A percentile compares a stretch with the other conserved stretches of the same genome.
Conservation (phyloP, 192 early-diverging fungal genomes). For the Coemansia sp. region DNA sequence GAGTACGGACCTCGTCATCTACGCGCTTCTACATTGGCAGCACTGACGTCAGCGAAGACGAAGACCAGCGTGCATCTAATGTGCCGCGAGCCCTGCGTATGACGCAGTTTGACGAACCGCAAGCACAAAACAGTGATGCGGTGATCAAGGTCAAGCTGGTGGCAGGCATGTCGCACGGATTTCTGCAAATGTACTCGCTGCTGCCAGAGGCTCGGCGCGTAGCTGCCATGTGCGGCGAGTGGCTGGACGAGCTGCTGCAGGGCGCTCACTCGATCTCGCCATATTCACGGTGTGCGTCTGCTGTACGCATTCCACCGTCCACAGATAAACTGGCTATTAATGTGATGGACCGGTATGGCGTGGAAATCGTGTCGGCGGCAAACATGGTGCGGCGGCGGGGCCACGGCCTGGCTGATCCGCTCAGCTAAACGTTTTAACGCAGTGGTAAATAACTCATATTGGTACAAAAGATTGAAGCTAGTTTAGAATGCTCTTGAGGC, state of each 20-base stretch:
- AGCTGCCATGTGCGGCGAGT: conserved; percentile 30
- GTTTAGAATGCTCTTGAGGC: conserved; percentile 30
- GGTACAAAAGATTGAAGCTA: conserved; percentile 3
- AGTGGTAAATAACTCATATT: neutral
- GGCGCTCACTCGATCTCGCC: conserved; percentile 19
- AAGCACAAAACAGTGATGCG: neutral
- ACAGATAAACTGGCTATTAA: neutral
- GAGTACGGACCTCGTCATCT: neutral
- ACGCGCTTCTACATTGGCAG: conserved; percentile 46
- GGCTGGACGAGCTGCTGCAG: conserved; percentile 40
- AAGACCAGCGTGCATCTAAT: conserved; percentile 11
- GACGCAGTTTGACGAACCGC: conserved; percentile 21
- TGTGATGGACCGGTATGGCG: conserved; percentile 26
- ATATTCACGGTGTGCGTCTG: conserved; percentile 30
- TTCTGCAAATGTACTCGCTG: conserved; percentile 54
- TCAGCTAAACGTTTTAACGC: conserved; percentile 18
- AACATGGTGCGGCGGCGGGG: conserved; percentile 49
- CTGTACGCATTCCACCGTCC: conserved; percentile 2
- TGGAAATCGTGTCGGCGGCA: conserved; percentile 43
- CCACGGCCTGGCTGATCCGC: conserved; percentile 41
- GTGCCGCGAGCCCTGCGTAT: conserved; percentile 24
- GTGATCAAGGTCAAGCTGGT: conserved; percentile 51
- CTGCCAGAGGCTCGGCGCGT: conserved; percentile 46
- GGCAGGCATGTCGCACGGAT: conserved; percentile 54
- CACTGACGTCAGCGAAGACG: conserved; percentile 48